Conservation (phyloP, 2,329 filamentous ascomycete genomes). For the Cadophora sp. region DNA sequence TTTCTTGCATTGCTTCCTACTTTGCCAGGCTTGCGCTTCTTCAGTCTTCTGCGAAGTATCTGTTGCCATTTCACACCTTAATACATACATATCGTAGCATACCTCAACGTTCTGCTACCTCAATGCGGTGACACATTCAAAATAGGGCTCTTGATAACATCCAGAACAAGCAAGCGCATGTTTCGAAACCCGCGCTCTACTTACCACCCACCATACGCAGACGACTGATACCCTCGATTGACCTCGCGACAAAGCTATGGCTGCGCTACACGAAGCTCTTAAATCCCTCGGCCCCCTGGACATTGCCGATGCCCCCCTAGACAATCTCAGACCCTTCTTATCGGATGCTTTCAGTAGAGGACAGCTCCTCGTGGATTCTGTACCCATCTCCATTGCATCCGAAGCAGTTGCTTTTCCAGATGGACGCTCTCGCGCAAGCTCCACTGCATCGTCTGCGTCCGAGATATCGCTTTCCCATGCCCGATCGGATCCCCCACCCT, state of each 20-base stretch:
- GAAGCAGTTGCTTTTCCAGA: slow-evolving; percentile 52
- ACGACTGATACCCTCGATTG: slow-evolving; percentile 51
- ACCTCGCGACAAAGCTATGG: slow-evolving; percentile 52
- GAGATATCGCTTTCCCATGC: slow-evolving; percentile 60
- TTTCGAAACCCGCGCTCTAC: neutral
- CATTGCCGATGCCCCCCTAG: slow-evolving; percentile 54
- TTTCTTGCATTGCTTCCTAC: neutral
- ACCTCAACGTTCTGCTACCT: neutral
- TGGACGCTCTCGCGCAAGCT: slow-evolving; percentile 62
- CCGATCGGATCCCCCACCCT: slow-evolving; percentile 48
- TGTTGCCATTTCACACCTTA: neutral
- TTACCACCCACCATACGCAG: neutral
- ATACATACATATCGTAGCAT: neutral
- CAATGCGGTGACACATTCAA: neutral
- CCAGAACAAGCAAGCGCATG: slow-evolving; percentile 2
- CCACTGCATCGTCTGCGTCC: slow-evolving; percentile 52
- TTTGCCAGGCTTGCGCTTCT: neutral
- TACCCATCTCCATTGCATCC: slow-evolving; percentile 64
- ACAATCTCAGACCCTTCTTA: slow-evolving; percentile 61
- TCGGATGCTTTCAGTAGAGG: slow-evolving; percentile 67
- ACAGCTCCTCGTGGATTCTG: slow-evolving; percentile 76
- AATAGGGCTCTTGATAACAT: neutral
- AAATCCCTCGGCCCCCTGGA: slow-evolving; percentile 61
- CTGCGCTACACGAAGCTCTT: slow-evolving; percentile 64
- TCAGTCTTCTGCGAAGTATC: neutral